Evolutionary conservation across 139 green algal species (phyloP).

Genomic region (Spirogloea muscicola): DNA sequence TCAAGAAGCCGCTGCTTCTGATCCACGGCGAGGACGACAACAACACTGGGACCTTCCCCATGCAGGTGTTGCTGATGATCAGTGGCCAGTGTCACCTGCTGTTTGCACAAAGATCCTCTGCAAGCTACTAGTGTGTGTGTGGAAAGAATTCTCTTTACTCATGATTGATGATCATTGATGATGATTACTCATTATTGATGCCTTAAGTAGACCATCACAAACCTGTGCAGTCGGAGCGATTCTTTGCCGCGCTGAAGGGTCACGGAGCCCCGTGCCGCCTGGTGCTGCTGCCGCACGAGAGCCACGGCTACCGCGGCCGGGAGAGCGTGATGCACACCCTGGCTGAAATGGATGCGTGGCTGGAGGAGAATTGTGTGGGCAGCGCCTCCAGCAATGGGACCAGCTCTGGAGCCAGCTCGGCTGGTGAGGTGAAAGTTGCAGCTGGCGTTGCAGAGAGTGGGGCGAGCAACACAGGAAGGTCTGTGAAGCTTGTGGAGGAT

Average conservation of each 20-base stretch:
- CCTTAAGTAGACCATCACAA: not conserved
- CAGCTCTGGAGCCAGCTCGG: too few relatives aligned
- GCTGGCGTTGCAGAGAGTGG: too few relatives aligned
- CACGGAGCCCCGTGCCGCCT: constrained; percentile 74
- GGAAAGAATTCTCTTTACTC: not conserved
- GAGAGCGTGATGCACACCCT: constrained; percentile 44
- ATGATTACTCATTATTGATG: not conserved
- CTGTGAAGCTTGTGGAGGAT: too few relatives aligned
- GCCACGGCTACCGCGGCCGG: constrained; percentile 59
- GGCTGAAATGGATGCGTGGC: constrained; percentile 34
- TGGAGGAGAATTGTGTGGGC: constrained; percentile 31
- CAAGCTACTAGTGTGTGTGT: not conserved
- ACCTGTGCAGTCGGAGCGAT: constrained; percentile 77
- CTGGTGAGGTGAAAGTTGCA: constrained; percentile 6
- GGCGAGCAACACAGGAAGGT: too few relatives aligned
- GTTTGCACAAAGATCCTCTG: not conserved
- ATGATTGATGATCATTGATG: not conserved
- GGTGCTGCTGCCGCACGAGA: constrained; percentile 92
- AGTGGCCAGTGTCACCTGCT: not conserved
- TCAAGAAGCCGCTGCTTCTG: constrained; percentile 89
- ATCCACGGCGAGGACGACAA: constrained; percentile 97
- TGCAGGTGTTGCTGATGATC: constrained; percentile 29
- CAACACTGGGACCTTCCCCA: constrained; percentile 75
- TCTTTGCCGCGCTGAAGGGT: constrained; percentile 70
- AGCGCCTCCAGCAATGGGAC: not conserved